Conservation (phyloP, 2,329 filamentous ascomycete species). For the Davidsoniella australis region DNA sequence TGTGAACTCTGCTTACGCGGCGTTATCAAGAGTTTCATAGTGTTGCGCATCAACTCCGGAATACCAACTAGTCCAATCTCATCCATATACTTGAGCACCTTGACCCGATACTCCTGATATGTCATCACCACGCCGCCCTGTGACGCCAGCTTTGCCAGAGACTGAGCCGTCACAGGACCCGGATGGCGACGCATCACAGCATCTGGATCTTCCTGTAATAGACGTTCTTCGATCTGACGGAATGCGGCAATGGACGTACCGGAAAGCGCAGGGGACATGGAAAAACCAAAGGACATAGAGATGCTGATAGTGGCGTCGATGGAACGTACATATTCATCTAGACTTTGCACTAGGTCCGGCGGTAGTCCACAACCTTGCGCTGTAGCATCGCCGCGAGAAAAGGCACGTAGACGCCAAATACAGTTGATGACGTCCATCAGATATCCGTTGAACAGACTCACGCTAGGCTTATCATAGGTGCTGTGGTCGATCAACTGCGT, state of each 20-base stretch:
- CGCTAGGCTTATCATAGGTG: constrained; percentile 39
- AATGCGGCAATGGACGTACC: constrained; percentile 38
- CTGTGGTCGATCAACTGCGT: constrained; percentile 31
- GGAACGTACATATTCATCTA: constrained; percentile 31
- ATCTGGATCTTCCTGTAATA: constrained; percentile 19
- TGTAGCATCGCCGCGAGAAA: constrained; percentile 41
- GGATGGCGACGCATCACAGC: constrained; percentile 30
- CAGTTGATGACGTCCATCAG: constrained; percentile 79
- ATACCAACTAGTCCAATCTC: constrained; percentile 47
- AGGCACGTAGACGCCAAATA: constrained; percentile 59
- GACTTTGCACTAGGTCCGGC: constrained; percentile 24
- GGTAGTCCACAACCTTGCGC: constrained; percentile 37
- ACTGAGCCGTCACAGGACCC: constrained; percentile 53
- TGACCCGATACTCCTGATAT: constrained; percentile 60
- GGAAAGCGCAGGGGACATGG: constrained; percentile 39
- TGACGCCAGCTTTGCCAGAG: constrained; percentile 42
- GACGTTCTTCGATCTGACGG: constrained; percentile 39
- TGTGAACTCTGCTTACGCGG: constrained; percentile 18
- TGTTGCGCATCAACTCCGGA: constrained; percentile 58
- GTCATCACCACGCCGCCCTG: constrained; percentile 48
- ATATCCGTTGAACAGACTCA: constrained; percentile 63
- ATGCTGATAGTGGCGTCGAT: constrained; percentile 32
- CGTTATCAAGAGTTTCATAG: constrained; percentile 57
- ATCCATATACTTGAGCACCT: constrained; percentile 53
- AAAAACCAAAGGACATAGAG: constrained; percentile 36